Base-by-base conservation (phyloP, 352 stramenopile species). In the Globisporangium perplexum region DNA sequence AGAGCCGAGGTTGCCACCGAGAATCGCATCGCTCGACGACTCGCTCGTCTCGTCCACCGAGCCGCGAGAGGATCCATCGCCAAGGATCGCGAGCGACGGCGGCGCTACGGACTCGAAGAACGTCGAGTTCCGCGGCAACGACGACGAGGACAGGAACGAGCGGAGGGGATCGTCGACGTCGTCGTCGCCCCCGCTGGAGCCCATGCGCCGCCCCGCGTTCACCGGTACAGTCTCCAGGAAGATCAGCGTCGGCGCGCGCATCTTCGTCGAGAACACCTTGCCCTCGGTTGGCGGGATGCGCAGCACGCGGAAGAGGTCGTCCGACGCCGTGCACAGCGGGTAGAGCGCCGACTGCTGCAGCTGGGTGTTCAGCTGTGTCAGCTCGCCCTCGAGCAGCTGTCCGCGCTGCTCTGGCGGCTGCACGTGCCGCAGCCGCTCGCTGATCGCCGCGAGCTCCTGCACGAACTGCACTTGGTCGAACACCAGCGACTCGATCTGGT, bases 251-350 rank as follows among this genome's bases (percentile, higher is more conserved):
- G 81, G 81, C 3, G 81, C 81, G 20, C 81, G 77, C 75, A 88
- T 88, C 66, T 91, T 91, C 10, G 81, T 91, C n/a, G 81, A 87
- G 33, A 91, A 91, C 17, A 91, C 81, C 58, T 88, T 91, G 48
- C 81, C 81, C 72, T 91, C 81, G 10, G 59, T 83, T 8, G 77
- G 77, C 28, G 81, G 77, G 26, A 91, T 81, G 7, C 81, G 76
- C 20, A 91, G 58, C 7, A 91, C 81, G 65, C 83, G 77, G 53
- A 81, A 84, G 23, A 91, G 53, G 36, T 87, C 70, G 42, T 91
- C 81, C 5, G 81, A 91, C 3, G 78, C 81, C 0, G 74, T 71
- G 35, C 81, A 89, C 8, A 91, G 52, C 12, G 81, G 81, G 51
- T 90, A 90, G 47, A 90, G 49, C 8, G 75, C 80, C n/a, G 76